These are phyloP conservation scores for Starmerella kuoi DNA, from an alignment of 805 yeast species.

Conservation along the genomic window DNA sequence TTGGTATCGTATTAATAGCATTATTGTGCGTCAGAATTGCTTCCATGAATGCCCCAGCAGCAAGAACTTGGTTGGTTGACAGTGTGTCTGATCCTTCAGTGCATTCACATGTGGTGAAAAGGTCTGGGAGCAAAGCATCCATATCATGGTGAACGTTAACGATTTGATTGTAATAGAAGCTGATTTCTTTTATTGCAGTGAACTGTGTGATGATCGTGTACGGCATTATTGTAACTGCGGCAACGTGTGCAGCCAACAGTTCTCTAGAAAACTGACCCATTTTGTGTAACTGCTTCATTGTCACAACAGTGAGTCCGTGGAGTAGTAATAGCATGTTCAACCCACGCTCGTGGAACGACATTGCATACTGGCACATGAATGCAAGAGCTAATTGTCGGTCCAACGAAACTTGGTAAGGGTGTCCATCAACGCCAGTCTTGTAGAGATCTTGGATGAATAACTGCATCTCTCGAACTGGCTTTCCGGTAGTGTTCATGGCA, in stretches of 20 bases:
- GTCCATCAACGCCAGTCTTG: slow-evolving; percentile 1
- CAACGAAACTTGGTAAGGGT: neutral
- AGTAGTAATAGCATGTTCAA: slow-evolving; percentile 13
- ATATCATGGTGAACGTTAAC: neutral
- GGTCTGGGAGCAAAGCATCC: neutral
- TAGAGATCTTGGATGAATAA: slow-evolving; percentile 8
- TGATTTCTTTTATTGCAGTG: slow-evolving; percentile 7
- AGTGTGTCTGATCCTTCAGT: neutral
- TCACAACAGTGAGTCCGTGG: slow-evolving; percentile 15
- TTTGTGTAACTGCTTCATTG: slow-evolving; percentile 5
- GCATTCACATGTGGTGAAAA: neutral
- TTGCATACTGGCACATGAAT: slow-evolving; percentile 15
- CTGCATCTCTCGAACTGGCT: slow-evolving; percentile 11
- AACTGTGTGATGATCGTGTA: slow-evolving; percentile 8
- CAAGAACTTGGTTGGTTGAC: neutral
- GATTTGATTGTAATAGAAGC: slow-evolving; percentile 4
- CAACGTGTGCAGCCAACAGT: slow-evolving; percentile 5
- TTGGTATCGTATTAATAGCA: neutral
- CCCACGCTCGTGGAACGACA: slow-evolving; percentile 18
- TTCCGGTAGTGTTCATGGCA: slow-evolving; percentile 16
- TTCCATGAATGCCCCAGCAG: slow-evolving; percentile 11
- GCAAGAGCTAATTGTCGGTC: slow-evolving; percentile 18
- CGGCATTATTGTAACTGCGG: slow-evolving; percentile 14
- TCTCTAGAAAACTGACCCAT: slow-evolving; percentile 1
- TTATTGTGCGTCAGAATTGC: slow-evolving; percentile 4